A percentile compares a stretch with the other conserved stretches of the same genome.
These are phyloP conservation scores for Candida michaelii DNA, from an alignment of 805 yeast genomes.

Conservation along the genomic window DNA sequence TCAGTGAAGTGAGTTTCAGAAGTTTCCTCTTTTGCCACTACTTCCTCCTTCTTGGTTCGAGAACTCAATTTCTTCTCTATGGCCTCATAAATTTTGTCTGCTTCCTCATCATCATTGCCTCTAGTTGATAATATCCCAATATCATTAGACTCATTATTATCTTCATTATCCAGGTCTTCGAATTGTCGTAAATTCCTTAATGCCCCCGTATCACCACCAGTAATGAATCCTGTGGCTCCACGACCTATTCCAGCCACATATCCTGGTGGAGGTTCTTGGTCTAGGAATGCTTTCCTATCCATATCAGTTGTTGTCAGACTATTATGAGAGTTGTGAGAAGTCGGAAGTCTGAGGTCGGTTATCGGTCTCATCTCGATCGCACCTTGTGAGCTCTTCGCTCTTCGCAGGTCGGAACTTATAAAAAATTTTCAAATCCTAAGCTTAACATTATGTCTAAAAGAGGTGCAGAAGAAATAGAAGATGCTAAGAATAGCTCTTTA, in stretches of 20 bases:
- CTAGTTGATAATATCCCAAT: slow-evolving; percentile 22
- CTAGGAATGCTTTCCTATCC: slow-evolving; percentile 67
- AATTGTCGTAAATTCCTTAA: slow-evolving; percentile 22
- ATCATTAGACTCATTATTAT: slow-evolving; percentile 28
- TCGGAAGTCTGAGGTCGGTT: too few species aligned
- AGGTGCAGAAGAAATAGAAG: slow-evolving; percentile 33
- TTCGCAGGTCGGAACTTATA: neutral
- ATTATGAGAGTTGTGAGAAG: neutral
- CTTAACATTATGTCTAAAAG: slow-evolving; percentile 45
- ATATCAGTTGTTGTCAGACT: slow-evolving; percentile 15
- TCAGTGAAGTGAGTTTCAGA: slow-evolving; percentile 55
- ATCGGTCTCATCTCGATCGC: too few species aligned
- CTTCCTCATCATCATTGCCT: slow-evolving; percentile 71
- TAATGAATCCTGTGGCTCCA: slow-evolving; percentile 92
- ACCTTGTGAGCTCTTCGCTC: too few species aligned
- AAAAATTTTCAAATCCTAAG: neutral
- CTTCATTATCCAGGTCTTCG: slow-evolving; percentile 21
- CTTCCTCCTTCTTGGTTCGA: slow-evolving; percentile 20
- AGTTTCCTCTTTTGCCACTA: slow-evolving; percentile 14
- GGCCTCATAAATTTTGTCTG: slow-evolving; percentile 63
- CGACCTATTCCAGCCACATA: slow-evolving; percentile 92
- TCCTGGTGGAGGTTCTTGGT: slow-evolving; percentile 84
- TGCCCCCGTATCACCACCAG: slow-evolving; percentile 70
- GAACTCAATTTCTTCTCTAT: slow-evolving; percentile 57
- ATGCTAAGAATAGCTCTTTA: slow-evolving; percentile 26